A percentile compares a stretch with the other conserved stretches of the same genome.
phyloP scores from a whole-genome alignment of 169 alveolate species.

The Neospora caninum region DNA sequence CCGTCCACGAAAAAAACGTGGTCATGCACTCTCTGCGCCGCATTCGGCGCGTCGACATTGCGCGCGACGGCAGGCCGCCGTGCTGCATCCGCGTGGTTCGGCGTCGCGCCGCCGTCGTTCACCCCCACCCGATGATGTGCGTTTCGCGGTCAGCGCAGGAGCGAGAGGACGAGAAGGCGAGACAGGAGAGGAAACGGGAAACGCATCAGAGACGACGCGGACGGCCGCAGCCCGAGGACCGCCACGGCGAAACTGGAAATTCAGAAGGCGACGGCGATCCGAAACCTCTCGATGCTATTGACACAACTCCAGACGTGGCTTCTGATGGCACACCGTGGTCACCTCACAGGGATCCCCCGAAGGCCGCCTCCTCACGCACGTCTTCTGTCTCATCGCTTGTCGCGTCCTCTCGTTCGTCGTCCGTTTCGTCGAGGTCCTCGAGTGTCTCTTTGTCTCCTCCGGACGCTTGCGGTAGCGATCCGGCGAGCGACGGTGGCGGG shows the following conservation, averaged over 20 bases:
- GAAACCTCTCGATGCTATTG: no score
- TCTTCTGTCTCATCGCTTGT: background rate
- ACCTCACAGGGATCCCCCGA: no score
- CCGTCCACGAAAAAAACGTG: slow-evolving; percentile 31
- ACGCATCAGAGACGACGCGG: no score
- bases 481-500: background rate
- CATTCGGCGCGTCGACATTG: slow-evolving; percentile 7
- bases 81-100: background rate
- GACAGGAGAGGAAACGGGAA: no score
- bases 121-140: background rate
- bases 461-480: background rate
- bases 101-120: background rate
- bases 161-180: background rate
- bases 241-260: background rate
- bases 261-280: background rate
- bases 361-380: no score
- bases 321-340: no score
- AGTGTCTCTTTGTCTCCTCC: background rate
- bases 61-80: background rate
- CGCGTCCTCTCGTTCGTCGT: background rate
- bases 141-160: background rate
- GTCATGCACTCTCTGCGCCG: slow-evolving; percentile 35
- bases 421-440: background rate
- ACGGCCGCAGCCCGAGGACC: background rate
- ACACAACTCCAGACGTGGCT: no score